phyloP scores from a whole-genome alignment of 2,329 filamentous ascomycete species.

The Epichloe coenophiala region DNA sequence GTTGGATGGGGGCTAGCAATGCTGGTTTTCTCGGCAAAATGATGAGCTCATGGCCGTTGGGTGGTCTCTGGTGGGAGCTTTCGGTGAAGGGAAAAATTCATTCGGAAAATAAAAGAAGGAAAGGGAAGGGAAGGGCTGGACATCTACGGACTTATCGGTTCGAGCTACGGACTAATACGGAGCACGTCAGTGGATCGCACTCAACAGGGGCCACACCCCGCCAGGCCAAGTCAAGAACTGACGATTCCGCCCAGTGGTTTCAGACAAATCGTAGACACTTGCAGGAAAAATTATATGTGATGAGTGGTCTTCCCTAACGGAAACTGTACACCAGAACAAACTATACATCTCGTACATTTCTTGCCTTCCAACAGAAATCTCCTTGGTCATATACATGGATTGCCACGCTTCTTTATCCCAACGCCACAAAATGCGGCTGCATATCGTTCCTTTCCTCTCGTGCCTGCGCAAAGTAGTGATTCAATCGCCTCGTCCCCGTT shows the following conservation, averaged over 20 bases:
- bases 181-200: too few relatives aligned
- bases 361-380: background rate
- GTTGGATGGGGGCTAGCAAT: background rate
- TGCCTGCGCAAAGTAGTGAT: background rate
- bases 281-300: too few relatives aligned
- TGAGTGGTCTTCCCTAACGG: too few relatives aligned
- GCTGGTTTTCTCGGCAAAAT: background rate
- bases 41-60: background rate
- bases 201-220: too few relatives aligned
- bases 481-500: background rate
- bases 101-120: too few relatives aligned
- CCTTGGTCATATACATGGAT: background rate
- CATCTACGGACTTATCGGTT: too few relatives aligned
- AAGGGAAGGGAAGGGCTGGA: too few relatives aligned
- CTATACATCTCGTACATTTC: background rate
- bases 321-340: too few relatives aligned
- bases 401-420: background rate
- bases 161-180: too few relatives aligned
- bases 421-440: background rate
- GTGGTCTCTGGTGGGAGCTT: background rate
- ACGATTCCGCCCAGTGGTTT: too few relatives aligned
- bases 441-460: background rate
- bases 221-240: too few relatives aligned
- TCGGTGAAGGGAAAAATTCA: background rate
- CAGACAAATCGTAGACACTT: too few relatives aligned